Evolutionary conservation across 129 eudicot genomes (phyloP), one percentile per base, ranked within the genome.

Genomic region (Chrysanthemum seticuspe): DNA sequence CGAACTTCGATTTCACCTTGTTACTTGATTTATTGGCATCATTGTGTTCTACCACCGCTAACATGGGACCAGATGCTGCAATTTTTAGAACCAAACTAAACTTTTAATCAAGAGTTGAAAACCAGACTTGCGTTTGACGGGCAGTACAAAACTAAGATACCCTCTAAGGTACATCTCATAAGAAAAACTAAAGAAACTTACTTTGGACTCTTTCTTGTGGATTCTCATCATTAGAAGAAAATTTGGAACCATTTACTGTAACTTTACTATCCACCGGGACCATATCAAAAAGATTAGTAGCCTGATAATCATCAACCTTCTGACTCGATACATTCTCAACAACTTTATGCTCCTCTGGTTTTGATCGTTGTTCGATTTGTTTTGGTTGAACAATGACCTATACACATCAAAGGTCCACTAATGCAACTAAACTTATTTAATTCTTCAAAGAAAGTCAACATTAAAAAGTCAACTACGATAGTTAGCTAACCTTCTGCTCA

Each of bases 251-350:
- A 53, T 65, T 48, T 65, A 64, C 73, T 49, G 15, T 49, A 8
- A 76, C 73, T 9, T 70, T 65, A 36, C 51, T 7, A 48, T 79
- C 64, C 77, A 62, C 49, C 6, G 73, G 77, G 56, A 76, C 73
- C 73, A 70, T 54, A 68, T 81, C 86, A 73, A 84, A 82, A 60
- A 87, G 85, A 69, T 87, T 82, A 45, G 87, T 79, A 10, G 87
- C 85, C 58, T 76, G 78, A 71, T 78, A 78, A 51, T 78, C 14
- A 66, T 79, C 75, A 76, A 63, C 84, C 68, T 87, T 82, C 29
- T 52, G 67, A 19, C 62, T 56, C 3, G 82, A 55, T 34, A 73
- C 73, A 79, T 70, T 53, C 52, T 73, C 77, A 19, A 62, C 49
- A 57, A 21, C 49, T 69, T 72, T 64, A 65, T 73, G 5, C 40